Base-by-base conservation (phyloP, 495 filamentous ascomycete genomes). In the Neurospora sp. region DNA sequence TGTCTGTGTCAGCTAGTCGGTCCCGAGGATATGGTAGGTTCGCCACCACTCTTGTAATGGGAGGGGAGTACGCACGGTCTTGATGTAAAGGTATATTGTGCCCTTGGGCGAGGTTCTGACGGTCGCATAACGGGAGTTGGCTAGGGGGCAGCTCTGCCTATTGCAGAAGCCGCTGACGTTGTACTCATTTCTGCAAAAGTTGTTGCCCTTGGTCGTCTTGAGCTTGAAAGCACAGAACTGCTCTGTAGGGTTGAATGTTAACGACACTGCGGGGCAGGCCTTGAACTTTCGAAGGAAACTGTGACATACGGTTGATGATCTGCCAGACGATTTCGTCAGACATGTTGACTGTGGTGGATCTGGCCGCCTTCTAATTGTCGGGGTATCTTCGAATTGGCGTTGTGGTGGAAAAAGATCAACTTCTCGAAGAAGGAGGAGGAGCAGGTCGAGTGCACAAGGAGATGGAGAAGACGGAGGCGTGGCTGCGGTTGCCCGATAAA, bases 271-370 rank as follows among this genome's bases (percentile, higher is more conserved):
- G 35, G 31, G 37, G 3, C 18, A 40, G 38, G 1, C 12, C 18
- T 31, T 44, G 10, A 31, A 18, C 27, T 69, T 20, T 31, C 18
- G n/a, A 48, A 20, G 7, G 37, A 48, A 27, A 48, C 12, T 27
- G 18, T 7, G 31, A 72, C 79, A 73, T 69, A 79, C 79, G 79
- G 73, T 82, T 82, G 48, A 82, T 80, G 59, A 82, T 81, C 73
- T 82, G 79, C 96, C 96, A 99, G 77, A 99, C 93, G 75, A 99
- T 96, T 82, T 98, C 96, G 87, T 99, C 96, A 66, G 93, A 97
- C 76, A 80, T 80, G 68, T 11, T 73, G 48, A 35, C 53, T 18
- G 53, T 35, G 12, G 53, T 66, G 9, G 27, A 66, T 66, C 53
- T 66, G 27, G 27, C 9, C 53, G 14, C 27, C 53, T 35, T 66